Base-by-base conservation (phyloP, 768 basidiomycete species). In the Amanita exitialis region DNA sequence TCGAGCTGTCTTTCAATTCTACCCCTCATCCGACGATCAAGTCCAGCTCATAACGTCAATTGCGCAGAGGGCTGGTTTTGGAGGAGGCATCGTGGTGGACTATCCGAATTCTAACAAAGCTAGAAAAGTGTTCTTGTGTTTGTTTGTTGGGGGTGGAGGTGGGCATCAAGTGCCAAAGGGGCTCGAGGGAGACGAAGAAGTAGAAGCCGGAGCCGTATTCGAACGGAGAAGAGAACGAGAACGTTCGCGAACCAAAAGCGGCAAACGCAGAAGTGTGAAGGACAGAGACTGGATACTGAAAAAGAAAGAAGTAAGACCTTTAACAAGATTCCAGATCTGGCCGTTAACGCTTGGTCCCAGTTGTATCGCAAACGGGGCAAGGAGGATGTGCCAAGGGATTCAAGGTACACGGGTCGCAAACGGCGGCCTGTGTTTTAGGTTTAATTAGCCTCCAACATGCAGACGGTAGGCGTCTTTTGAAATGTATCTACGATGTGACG, bases 81-180 rank as follows among this genome's bases (percentile, higher is more conserved):
- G 93, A 3, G 96, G 96, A 48, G 96, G 96, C 54, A 67, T 99
- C 32, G 87, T 97, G 20, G 89, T 99, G 35, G 96, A 99, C 69
- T 99, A 92, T 64, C 94, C 95, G 1, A 96, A 97, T 67, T 94
- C 91, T 0, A 89, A 88, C 60, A 99, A 94, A 66, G 95, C 93
- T 18, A 81, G 78, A 61, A 99, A 98, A 68, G 86, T 97, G 52
- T 99, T 93, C 64, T 62, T 99, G 53, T 94, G 93, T 63, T 69
- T 99, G 51, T 90, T 90, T 64, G 90, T 96, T 3, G 96, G 95
- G 27, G 76, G 82, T 15, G 87, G 85, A 9, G 66, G 69, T 36
- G 72, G 73, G 23, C 76, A 77, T 59, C 77, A 86, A 56, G 61
- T 95, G 10, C 94, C 91, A 12, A 69, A 79, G 55, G 92, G 86